Percentiles rank a stretch among this genome's conserved stretches.
phyloP scores from a whole-genome alignment of 208 protist species.

The Crithidia mellificae region DNA sequence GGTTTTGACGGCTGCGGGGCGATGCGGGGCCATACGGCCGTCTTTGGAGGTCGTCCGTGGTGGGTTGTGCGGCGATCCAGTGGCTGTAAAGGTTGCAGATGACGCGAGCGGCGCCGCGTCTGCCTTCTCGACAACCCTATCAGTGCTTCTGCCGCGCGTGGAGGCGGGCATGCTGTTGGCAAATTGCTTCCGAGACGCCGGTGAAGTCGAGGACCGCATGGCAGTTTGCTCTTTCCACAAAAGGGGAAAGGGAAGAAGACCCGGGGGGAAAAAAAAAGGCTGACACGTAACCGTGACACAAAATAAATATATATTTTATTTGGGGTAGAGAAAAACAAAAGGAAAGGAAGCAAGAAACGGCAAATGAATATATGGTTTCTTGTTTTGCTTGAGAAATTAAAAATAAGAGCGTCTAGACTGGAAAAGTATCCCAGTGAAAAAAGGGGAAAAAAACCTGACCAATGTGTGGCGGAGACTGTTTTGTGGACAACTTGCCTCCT shows the following conservation, averaged over 20 bases:
- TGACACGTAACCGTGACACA: too few species aligned
- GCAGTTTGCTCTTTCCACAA: neutral
- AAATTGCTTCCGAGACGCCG: conserved; percentile 6
- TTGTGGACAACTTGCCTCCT: too few species aligned
- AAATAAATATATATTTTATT: too few species aligned
- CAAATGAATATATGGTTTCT: too few species aligned
- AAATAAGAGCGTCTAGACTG: too few species aligned
- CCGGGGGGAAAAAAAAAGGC: too few species aligned
- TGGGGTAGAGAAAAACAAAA: too few species aligned
- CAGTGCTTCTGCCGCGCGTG: neutral
- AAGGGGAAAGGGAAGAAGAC: too few species aligned
- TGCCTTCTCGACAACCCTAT: neutral
- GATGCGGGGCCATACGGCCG: neutral
- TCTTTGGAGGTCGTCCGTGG: neutral
- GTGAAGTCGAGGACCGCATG: conserved; percentile 7
- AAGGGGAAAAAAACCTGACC: neutral
- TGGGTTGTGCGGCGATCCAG: neutral
- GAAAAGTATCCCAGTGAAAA: too few species aligned
- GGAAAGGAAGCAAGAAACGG: neutral
- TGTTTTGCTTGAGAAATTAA: too few species aligned
- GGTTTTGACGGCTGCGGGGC: neutral
- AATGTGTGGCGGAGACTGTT: too few species aligned
- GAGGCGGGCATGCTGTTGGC: conserved; percentile 22
- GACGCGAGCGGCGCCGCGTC: neutral
- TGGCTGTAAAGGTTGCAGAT: neutral